Percentiles rank a stretch among this genome's conserved stretches.
phyloP scores from a whole-genome alignment of 495 filamentous ascomycete genomes.

The Xylaria scruposa region DNA sequence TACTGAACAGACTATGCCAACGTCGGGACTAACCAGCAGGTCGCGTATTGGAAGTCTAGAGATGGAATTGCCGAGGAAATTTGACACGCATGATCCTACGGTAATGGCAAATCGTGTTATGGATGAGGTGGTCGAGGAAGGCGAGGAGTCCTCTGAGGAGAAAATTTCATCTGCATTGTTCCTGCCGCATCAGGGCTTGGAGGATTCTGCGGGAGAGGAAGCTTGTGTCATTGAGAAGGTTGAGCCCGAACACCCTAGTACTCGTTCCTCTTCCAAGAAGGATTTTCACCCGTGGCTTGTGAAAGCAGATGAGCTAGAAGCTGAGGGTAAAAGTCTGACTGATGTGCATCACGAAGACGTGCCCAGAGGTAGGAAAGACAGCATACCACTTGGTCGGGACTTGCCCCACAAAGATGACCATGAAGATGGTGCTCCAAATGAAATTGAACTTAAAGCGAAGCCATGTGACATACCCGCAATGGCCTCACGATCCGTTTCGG shows the following conservation, averaged over 20 bases:
- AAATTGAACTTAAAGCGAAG: slow-evolving; percentile 38
- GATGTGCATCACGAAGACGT: slow-evolving; percentile 39
- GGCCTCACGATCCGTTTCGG: slow-evolving; percentile 44
- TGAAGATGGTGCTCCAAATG: slow-evolving; percentile 49
- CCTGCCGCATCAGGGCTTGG: slow-evolving; percentile 79
- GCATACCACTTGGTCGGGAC: slow-evolving; percentile 36
- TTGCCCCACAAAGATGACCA: slow-evolving; percentile 41
- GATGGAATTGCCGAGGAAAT: slow-evolving; percentile 4
- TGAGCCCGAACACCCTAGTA: slow-evolving; percentile 36
- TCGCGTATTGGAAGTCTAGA: slow-evolving; percentile 18
- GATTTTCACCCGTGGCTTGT: slow-evolving; percentile 58
- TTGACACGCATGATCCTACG: neutral
- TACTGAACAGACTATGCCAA: slow-evolving; percentile 18
- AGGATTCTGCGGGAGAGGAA: slow-evolving; percentile 49
- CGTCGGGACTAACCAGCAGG: slow-evolving; percentile 4
- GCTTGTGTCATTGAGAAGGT: slow-evolving; percentile 35
- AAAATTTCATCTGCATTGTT: slow-evolving; percentile 96
- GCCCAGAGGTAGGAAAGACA: slow-evolving; percentile 41
- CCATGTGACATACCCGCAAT: slow-evolving; percentile 45
- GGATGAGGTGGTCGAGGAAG: slow-evolving; percentile 63
- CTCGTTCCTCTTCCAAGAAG: slow-evolving; percentile 37
- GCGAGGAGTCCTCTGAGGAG: slow-evolving; percentile 87
- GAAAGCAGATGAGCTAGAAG: slow-evolving; percentile 56
- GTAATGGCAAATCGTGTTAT: slow-evolving; percentile 38
- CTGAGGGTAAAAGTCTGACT: slow-evolving; percentile 42